Evolutionary conservation across 306 rosid species (phyloP).

Genomic region (Citrullus colocynthis): DNA sequence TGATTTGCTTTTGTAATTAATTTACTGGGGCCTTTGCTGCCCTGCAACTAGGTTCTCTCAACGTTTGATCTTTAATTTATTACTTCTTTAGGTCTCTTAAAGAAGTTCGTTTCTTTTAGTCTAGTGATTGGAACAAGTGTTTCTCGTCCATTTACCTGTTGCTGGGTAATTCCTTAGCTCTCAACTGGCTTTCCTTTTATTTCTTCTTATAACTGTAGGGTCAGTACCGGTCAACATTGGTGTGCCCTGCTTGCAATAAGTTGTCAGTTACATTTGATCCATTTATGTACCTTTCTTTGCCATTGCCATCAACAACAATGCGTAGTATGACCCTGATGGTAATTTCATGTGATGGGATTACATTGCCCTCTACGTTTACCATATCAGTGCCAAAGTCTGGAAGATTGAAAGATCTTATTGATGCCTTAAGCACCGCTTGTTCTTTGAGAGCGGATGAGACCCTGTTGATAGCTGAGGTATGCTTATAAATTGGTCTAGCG

Average conservation of each 20-base stretch:
- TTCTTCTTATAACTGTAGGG: slow-evolving; percentile 38
- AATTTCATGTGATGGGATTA: slow-evolving; percentile 42
- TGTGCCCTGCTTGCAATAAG: slow-evolving; percentile 70
- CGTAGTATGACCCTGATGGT: slow-evolving; percentile 68
- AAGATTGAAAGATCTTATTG: slow-evolving; percentile 43
- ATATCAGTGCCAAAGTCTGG: slow-evolving; percentile 45
- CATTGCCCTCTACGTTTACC: slow-evolving; percentile 35
- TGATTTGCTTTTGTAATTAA: not conserved
- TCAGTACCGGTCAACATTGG: slow-evolving; percentile 66
- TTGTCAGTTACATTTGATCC: slow-evolving; percentile 81
- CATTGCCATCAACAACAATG: slow-evolving; percentile 57
- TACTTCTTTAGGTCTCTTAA: not conserved
- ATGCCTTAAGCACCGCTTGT: slow-evolving; percentile 46
- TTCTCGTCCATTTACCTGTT: not conserved
- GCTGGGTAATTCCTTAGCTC: not conserved
- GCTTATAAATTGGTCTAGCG: not conserved
- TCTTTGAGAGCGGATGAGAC: slow-evolving; percentile 57
- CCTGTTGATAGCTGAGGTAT: slow-evolving; percentile 70
- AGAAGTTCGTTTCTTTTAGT: not conserved
- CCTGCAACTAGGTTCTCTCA: not conserved
- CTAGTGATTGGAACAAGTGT: not conserved
- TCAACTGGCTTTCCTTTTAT: not conserved
- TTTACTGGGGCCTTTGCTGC: not conserved
- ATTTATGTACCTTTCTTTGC: slow-evolving; percentile 77
- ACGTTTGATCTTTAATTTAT: not conserved